These are phyloP conservation scores for Chimonanthus praecox DNA, from an alignment of 164 flowering plant genomes.

Conservation along the genomic window DNA sequence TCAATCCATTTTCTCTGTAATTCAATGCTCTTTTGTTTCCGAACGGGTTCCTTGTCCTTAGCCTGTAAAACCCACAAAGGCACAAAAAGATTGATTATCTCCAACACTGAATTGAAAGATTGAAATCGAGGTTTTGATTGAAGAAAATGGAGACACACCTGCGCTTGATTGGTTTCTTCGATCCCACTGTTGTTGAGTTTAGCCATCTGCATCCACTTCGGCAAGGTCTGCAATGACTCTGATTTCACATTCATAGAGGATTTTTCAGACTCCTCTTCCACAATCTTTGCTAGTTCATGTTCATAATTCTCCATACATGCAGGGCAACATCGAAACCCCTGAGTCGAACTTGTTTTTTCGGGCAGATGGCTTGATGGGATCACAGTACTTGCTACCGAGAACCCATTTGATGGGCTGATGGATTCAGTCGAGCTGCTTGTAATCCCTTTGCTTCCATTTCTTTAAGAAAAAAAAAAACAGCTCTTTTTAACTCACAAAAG, in stretches of 20 bases:
- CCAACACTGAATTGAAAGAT: background rate
- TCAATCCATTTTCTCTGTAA: constrained; percentile 79
- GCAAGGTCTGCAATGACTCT: constrained; percentile 49
- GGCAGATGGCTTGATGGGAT: constrained; percentile 28
- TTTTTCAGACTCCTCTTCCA: constrained; percentile 39
- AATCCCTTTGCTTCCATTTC: constrained; percentile 30
- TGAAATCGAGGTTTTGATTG: background rate
- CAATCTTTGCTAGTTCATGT: constrained; percentile 53
- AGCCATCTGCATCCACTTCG: constrained; percentile 83
- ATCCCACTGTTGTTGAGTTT: constrained; percentile 22
- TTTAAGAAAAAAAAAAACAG: no score
- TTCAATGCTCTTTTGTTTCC: constrained; percentile 57
- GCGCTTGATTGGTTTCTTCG: constrained; percentile 29
- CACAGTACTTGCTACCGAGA: constrained; percentile 22
- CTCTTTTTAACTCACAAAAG: no score
- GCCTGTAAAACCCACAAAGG: constrained; percentile 21
- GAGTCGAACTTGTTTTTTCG: constrained; percentile 45
- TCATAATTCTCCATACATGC: constrained; percentile 62
- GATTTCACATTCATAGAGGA: constrained; percentile 43
- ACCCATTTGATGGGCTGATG: constrained; percentile 40
- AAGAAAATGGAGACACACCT: constrained; percentile 26
- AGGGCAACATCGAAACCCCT: constrained; percentile 45
- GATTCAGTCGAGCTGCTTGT: constrained; percentile 52
- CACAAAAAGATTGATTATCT: no score
- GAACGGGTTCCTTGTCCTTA: constrained; percentile 44